Conservation (phyloP, 176 grass and related monocot species). For the Oryza glaberrima region DNA sequence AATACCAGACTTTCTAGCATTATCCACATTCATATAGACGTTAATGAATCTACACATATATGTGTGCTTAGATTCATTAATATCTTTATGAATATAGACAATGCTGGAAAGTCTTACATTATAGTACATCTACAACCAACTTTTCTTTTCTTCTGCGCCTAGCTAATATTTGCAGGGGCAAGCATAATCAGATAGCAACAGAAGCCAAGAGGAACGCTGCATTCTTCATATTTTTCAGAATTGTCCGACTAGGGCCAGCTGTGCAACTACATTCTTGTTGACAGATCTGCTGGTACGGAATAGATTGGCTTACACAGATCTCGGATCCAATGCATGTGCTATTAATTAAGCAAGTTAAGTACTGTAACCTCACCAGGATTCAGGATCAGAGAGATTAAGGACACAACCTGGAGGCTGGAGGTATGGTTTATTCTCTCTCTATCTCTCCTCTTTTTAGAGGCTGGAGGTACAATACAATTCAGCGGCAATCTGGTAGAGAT, state of each 20-base stretch:
- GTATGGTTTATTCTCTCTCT: neutral
- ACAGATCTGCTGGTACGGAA: neutral
- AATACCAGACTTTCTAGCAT: too few relatives aligned
- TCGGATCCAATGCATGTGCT: conserved; percentile 29
- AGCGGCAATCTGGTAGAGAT: neutral
- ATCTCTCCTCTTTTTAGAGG: neutral
- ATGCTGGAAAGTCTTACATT: too few relatives aligned
- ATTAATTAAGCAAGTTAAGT: neutral
- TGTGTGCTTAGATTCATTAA: too few relatives aligned
- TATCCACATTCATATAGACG: too few relatives aligned
- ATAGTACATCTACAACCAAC: neutral
- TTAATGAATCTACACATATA: too few relatives aligned
- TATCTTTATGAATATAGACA: too few relatives aligned
- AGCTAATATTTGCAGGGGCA: neutral
- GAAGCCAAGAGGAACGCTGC: neutral
- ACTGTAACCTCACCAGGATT: neutral
- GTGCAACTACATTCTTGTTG: neutral
- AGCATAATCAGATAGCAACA: too few relatives aligned
- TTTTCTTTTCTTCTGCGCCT: neutral
- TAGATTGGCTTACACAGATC: neutral
- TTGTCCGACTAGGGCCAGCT: too few relatives aligned
- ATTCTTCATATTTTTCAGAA: neutral
- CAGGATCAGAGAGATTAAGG: too few relatives aligned
- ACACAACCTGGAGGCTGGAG: too few relatives aligned
- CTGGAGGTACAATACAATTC: neutral